Percentiles rank a stretch among this genome's conserved stretches.
These are phyloP conservation scores for Theobroma cacao DNA, from an alignment of 345 rosid genomes.

Conservation along the genomic window DNA sequence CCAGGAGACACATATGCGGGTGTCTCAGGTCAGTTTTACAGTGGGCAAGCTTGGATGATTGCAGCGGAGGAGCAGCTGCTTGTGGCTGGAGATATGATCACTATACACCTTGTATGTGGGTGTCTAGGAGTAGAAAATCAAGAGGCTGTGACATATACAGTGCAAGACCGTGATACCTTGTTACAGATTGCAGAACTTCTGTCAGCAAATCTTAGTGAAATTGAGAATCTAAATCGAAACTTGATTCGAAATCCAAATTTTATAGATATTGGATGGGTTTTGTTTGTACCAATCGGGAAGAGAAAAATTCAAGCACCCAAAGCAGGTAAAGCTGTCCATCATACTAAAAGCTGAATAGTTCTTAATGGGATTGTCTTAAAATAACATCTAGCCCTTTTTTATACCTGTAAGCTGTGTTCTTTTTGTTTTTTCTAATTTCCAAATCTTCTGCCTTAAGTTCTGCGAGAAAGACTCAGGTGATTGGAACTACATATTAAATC, in stretches of 20 bases:
- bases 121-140: conserved; percentile 23
- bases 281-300: conserved; percentile 29
- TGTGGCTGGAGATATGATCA: conserved; percentile 13
- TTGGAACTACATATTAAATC: no score
- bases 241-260: conserved; percentile 23
- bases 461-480: no score
- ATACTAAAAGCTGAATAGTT: no score
- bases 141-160: conserved; percentile 27
- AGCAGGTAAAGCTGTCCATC: conserved; percentile 16
- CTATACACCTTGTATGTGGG: conserved; percentile 26
- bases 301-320: conserved; percentile 7
- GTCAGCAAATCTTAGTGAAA: conserved; percentile 19
- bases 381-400: no score
- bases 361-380: no score
- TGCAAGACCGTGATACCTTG: conserved; percentile 29
- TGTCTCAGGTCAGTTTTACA: background rate
- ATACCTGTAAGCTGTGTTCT: no score
- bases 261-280: conserved; percentile 31
- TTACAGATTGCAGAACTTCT: conserved; percentile 22
- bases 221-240: conserved; percentile 15
- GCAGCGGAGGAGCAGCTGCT: conserved; percentile 10
- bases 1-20: conserved; percentile 10
- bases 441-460: background rate
- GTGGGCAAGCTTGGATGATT: conserved; percentile 32
- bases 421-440: background rate